Evolutionary conservation across 2,329 filamentous ascomycete genomes (phyloP).

Genomic region (Cladophialophora chaetospira): DNA sequence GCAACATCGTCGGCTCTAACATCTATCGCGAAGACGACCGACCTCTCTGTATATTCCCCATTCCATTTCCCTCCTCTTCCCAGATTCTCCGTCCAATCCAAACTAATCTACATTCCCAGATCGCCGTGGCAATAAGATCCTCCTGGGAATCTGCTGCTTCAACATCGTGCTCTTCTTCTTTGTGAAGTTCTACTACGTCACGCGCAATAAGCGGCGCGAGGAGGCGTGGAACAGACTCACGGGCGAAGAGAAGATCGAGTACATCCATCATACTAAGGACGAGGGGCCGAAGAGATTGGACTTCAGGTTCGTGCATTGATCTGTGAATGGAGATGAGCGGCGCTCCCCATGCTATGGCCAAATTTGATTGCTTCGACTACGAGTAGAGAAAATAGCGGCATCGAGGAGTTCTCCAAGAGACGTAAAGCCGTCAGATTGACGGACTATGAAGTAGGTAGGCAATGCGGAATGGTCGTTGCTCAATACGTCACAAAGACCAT

Average conservation of each 20-base stretch:
- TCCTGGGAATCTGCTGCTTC: conserved; percentile 54
- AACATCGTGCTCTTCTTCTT: conserved; percentile 50
- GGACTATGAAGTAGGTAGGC: too few relatives aligned
- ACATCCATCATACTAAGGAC: conserved; percentile 48
- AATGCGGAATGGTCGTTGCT: too few relatives aligned
- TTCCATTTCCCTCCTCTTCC: conserved; percentile 34
- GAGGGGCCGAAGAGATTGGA: conserved; percentile 54
- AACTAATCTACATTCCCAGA: too few relatives aligned
- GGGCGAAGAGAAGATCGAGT: conserved; percentile 48
- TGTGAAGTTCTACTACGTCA: conserved; percentile 41
- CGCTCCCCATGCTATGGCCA: too few relatives aligned
- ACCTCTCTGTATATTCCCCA: conserved; percentile 51
- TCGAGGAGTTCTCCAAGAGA: too few relatives aligned
- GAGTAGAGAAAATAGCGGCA: too few relatives aligned
- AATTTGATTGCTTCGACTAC: too few relatives aligned
- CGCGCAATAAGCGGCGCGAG: conserved; percentile 54
- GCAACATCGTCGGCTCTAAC: conserved; percentile 41
- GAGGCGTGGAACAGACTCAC: conserved; percentile 51
- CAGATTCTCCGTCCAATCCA: too few relatives aligned
- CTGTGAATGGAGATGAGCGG: not conserved
- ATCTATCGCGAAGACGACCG: conserved; percentile 55
- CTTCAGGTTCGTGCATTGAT: conserved; percentile 54
- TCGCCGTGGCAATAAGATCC: conserved; percentile 56
- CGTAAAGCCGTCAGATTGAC: too few relatives aligned
- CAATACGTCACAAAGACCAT: too few relatives aligned